Conservation (phyloP, 306 rosid genomes). For the Trifolium dubium region DNA sequence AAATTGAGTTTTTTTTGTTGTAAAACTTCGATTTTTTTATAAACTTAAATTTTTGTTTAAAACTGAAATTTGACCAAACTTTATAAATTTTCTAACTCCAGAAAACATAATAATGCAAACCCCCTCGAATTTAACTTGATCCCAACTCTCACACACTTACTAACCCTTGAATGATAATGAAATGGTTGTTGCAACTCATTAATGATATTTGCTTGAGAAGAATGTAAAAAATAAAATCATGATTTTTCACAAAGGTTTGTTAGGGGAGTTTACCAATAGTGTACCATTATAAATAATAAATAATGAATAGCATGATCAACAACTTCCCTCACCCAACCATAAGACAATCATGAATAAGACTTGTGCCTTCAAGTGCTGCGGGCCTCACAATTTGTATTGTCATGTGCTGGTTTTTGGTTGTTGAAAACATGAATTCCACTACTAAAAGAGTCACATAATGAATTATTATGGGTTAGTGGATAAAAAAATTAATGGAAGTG, state of each 20-base stretch:
- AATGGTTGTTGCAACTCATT: neutral
- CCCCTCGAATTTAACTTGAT: too few species aligned
- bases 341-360: conserved; percentile 11
- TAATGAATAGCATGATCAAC: neutral
- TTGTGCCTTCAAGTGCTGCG: conserved; percentile 15
- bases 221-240: neutral
- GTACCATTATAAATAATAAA: neutral
- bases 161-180: neutral
- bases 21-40: too few species aligned
- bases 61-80: too few species aligned
- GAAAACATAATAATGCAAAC: too few species aligned
- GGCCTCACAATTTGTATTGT: conserved; percentile 36
- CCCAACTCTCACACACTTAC: neutral
- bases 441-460: neutral
- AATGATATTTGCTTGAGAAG: neutral
- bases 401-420: conserved; percentile 27
- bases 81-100: too few species aligned
- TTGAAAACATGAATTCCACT: conserved; percentile 40
- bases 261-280: neutral
- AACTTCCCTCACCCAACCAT: neutral
- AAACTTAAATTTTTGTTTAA: too few species aligned
- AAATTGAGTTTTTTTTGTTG: too few species aligned
- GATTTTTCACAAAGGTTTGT: conserved; percentile 5
- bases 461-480: conserved; percentile 5
- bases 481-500: neutral